phyloP scores from a whole-genome alignment of 306 rosid genomes.

The barrel medic (Medicago truncatula) region MtrunA17r5.0-ANR NC_053044.1:58160501-58161000 shows the following conservation, averaged over 20 bases:
- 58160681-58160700: conserved; percentile 93
- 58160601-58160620: conserved; percentile 37
- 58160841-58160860: too few relatives aligned
- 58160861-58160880: too few relatives aligned
- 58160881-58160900: too few relatives aligned
- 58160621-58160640: conserved; percentile 21
- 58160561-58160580: conserved; percentile 90
- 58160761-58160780: conserved; percentile 19
- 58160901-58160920: too few relatives aligned
- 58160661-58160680: conserved; percentile 52
- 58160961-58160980: too few relatives aligned
- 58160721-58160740: conserved; percentile 87
- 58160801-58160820: too few relatives aligned
- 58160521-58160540: conserved; percentile 99
- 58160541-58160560: conserved; percentile 97
- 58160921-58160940: too few relatives aligned
- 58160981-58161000: too few relatives aligned
- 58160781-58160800: background rate
- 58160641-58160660: conserved; percentile 13
- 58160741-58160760: conserved; percentile 55
- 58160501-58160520: conserved; percentile 69
- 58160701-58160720: conserved; percentile 97
- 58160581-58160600: conserved; percentile 73
- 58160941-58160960: too few relatives aligned
- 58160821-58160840: too few relatives aligned